These are phyloP conservation scores for Xylaria sp. DNA, from an alignment of 2,329 filamentous ascomycete species.

Conservation along the genomic window DNA sequence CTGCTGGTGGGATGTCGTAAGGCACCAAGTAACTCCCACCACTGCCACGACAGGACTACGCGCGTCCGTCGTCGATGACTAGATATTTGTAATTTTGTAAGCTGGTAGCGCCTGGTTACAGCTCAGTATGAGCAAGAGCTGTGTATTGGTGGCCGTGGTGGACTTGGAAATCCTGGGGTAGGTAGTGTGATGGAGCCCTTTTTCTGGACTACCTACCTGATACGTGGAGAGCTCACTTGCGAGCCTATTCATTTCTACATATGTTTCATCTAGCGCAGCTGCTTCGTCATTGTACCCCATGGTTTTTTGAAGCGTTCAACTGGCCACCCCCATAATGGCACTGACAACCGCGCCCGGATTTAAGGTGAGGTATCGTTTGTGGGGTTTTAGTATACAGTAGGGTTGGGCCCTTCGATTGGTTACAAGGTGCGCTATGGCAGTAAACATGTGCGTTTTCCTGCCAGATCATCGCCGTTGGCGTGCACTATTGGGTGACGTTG, in stretches of 20 bases:
- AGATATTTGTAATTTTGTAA: slow-evolving; percentile 28
- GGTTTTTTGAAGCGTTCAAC: neutral
- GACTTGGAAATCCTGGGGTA: slow-evolving; percentile 30
- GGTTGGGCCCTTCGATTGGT: neutral
- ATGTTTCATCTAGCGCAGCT: slow-evolving; percentile 9
- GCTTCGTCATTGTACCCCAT: slow-evolving; percentile 15
- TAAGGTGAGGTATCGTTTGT: slow-evolving; percentile 11
- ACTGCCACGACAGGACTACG: slow-evolving; percentile 27
- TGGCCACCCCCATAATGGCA: neutral
- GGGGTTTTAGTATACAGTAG: slow-evolving; percentile 10
- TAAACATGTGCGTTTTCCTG: neutral
- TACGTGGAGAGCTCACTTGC: slow-evolving; percentile 34
- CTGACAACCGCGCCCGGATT: neutral
- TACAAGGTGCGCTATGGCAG: neutral
- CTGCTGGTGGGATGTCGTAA: slow-evolving; percentile 28
- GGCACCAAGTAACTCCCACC: slow-evolving; percentile 25
- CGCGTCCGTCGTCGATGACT: slow-evolving; percentile 17
- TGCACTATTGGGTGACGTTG: neutral
- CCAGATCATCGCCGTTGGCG: neutral
- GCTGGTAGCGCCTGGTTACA: slow-evolving; percentile 19
- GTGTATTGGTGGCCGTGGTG: slow-evolving; percentile 25
- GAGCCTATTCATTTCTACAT: slow-evolving; percentile 10
- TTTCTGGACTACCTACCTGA: slow-evolving; percentile 4
- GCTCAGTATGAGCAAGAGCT: slow-evolving; percentile 33
- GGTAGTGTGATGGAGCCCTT: slow-evolving; percentile 27